Evolutionary conservation across 2,329 filamentous ascomycete genomes (phyloP).

Genomic region (Aspergillus hortae): DNA sequence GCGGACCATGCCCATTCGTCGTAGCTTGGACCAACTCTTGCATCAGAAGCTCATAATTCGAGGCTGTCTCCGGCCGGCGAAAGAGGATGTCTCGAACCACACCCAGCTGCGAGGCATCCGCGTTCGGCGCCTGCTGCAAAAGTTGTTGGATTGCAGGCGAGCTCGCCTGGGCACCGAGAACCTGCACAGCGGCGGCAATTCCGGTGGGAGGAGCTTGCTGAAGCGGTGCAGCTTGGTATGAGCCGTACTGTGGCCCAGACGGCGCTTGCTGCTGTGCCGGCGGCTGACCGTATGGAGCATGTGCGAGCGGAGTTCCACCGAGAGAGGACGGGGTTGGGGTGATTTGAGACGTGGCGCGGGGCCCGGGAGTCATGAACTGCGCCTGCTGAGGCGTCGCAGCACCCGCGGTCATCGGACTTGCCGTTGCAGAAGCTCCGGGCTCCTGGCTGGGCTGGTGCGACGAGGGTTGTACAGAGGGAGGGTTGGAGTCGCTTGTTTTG

Average conservation of each 20-base stretch:
- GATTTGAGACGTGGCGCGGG: constrained; percentile 16
- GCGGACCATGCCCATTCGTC: constrained; percentile 27
- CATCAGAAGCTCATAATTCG: constrained; percentile 51
- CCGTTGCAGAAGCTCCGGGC: constrained; percentile 30
- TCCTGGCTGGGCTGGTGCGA: constrained; percentile 37
- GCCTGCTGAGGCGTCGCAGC: constrained; percentile 26
- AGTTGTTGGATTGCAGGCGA: constrained; percentile 67
- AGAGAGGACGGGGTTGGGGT: constrained; percentile 22
- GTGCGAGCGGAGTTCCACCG: constrained; percentile 11
- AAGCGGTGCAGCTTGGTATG: constrained; percentile 13
- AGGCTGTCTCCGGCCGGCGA: constrained; percentile 60
- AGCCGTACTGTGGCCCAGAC: constrained; percentile 24
- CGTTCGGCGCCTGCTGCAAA: constrained; percentile 64
- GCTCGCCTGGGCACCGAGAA: constrained; percentile 61
- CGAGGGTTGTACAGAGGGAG: constrained; percentile 38
- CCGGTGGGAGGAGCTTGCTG: constrained; percentile 39
- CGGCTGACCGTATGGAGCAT: constrained; percentile 16
- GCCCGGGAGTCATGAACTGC: constrained; percentile 22
- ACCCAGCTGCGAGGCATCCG: constrained; percentile 68
- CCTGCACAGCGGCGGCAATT: constrained; percentile 56
- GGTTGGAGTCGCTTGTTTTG: constrained; percentile 52
- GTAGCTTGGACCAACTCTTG: constrained; percentile 37
- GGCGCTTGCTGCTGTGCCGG: constrained; percentile 15
- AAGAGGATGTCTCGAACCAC: constrained; percentile 68
- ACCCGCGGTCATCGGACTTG: constrained; percentile 30